phyloP scores from a whole-genome alignment of 1,284 basidiomycete genomes.

The Singerocomus rubriflavus region DNA sequence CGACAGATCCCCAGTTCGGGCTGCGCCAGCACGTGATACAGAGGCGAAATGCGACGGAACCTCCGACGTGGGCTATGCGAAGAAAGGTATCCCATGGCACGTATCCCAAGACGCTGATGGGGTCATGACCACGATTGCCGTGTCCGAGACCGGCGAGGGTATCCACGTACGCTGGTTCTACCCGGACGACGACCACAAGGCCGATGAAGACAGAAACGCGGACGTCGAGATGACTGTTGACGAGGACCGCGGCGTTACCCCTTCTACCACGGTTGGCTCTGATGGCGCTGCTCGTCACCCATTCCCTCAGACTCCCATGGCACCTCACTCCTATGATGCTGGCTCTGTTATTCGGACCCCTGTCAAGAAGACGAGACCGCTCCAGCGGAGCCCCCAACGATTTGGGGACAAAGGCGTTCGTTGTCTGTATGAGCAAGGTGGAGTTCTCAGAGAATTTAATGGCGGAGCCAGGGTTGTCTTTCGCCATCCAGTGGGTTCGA shows the following conservation, averaged over 20 bases:
- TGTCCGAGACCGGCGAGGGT: conserved; percentile 24
- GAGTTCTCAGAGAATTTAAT: conserved; percentile 14
- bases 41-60: background rate
- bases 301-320: conserved; percentile 27
- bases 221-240: conserved; percentile 16
- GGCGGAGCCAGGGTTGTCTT: conserved; percentile 20
- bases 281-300: background rate
- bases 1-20: background rate
- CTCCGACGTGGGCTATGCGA: background rate
- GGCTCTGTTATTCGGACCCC: conserved; percentile 32
- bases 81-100: conserved; percentile 15
- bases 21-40: background rate
- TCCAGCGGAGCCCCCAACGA: conserved; percentile 27
- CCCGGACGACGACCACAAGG: conserved; percentile 5
- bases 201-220: conserved; percentile 2
- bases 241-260: conserved; percentile 17
- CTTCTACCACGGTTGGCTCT: background rate
- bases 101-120: conserved; percentile 17
- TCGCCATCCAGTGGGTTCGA: conserved; percentile 19
- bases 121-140: conserved; percentile 12
- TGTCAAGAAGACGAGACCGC: conserved; percentile 28
- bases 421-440: conserved; percentile 20
- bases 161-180: conserved; percentile 23
- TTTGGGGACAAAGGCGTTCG: conserved; percentile 29
- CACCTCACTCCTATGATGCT: conserved; percentile 20